Evolutionary conservation across 208 protist species (phyloP).

Genomic region (Herpetomonas samuelpessoai): DNA sequence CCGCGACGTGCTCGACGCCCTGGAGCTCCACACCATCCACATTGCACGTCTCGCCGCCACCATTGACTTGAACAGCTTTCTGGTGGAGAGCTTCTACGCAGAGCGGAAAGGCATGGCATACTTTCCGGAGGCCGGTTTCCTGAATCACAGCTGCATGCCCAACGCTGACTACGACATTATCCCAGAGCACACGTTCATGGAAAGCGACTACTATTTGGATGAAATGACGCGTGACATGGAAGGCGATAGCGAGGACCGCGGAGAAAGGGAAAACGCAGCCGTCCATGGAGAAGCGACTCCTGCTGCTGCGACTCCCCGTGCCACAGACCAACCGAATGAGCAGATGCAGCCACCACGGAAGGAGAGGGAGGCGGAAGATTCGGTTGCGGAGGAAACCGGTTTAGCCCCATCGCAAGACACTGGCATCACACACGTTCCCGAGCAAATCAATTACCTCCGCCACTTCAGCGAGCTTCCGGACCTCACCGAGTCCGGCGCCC

Average conservation of each 20-base stretch:
- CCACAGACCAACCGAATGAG: too few species aligned
- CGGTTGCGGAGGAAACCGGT: not conserved
- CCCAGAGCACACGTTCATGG: conserved; percentile 68
- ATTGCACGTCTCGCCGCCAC: conserved; percentile 80
- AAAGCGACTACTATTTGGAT: conserved; percentile 79
- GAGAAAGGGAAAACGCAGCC: not conserved
- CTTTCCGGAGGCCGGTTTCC: conserved; percentile 84
- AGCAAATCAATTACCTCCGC: conserved; percentile 6
- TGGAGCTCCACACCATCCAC: conserved; percentile 83
- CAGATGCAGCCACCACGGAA: too few species aligned
- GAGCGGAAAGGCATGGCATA: conserved; percentile 88
- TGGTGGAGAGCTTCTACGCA: conserved; percentile 79
- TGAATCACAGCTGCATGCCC: conserved; percentile 87
- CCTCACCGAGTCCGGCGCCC: conserved; percentile 46
- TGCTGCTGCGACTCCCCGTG: too few species aligned
- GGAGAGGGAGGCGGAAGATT: not conserved
- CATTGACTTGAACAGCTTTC: conserved; percentile 85
- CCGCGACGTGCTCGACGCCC: conserved; percentile 36
- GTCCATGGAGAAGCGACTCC: not conserved
- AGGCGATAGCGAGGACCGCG: not conserved
- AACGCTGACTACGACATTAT: conserved; percentile 87
- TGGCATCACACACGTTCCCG: conserved; percentile 20
- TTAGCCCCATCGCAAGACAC: not conserved
- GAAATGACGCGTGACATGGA: conserved; percentile 17
- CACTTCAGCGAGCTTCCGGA: conserved; percentile 1